Evolutionary conservation across 2,329 filamentous ascomycete genomes (phyloP), one percentile per base, ranked within the genome.

Genomic region (Talaromyces sp.): DNA sequence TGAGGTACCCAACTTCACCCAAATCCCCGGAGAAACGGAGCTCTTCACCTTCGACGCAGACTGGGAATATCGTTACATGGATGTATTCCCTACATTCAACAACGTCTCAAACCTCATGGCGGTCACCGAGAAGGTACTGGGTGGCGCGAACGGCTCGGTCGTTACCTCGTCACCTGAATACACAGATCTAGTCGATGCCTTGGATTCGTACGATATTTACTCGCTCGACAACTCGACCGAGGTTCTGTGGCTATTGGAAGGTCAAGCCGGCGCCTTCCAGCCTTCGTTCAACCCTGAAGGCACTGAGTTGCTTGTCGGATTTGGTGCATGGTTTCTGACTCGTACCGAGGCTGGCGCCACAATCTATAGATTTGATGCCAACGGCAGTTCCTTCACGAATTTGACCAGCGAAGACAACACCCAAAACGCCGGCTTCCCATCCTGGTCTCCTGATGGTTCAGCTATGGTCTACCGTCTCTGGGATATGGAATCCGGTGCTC

Each of bases 271-370:
- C 7, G 78, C 79, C 6, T 81, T 79, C 70, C 77, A 80, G 57
- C 79, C 80, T 2, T 68, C 75, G 2, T 81, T 76, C 75, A 75
- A 73, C 0, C 70, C 75, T 2, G 75, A 81, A 49, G 76, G 75
- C 2, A 66, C 74, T 17, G 76, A 74, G 75, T 67, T 81, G 10
- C 73, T 74, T 15, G 75, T 81, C 57, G 77, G 80, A 13, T 66
- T 80, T 1, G 79, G 79, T 7, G 41, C n/a, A 9, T 61, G 59
- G 41, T 61, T 50, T 19, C 31, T 41, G 37, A 33, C 41, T 19
- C 41, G 41, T 43, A 43, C 41, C 41, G 41, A 43, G 19, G 41
- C 41, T 43, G 41, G 41, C 2, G 41, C 41, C 19, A 43, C 41
- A 0, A 43, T 43, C 41, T 43, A 43, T 9, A 43, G 41, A 43